Evolutionary conservation across 495 filamentous ascomycete species (phyloP), one percentile per base, ranked within the genome.

Genomic region (Bacidia gigantensis): DNA sequence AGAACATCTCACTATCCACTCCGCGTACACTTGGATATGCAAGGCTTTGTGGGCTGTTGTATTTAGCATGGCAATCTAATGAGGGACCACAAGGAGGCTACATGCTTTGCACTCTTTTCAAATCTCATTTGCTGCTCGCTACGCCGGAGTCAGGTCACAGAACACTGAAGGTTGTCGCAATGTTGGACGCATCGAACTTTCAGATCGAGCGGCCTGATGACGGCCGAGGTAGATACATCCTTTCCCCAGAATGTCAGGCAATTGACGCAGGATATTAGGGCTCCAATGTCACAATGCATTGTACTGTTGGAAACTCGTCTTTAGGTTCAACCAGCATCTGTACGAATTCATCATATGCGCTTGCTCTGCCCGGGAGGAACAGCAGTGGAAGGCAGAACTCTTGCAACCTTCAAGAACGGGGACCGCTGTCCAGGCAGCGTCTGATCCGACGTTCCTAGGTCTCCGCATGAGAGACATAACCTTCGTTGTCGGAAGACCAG

Each of bases 261-360:
- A 32, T 41, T 56, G 48, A 53, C 29, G 22, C 11, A 46, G 52
- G 45, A 14, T 26, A 14, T 45, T 56, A 94, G 89, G 89, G 1
- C 65, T 95, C 5, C 85, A 84, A 67, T 96, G 88, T 61, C 79
- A 90, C 60, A 86, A 81, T 18, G 87, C 85, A 20, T 79, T 82
- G 11, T 86, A 86, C 63, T 89, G 88, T 1, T 97, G 89, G 90
- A 98, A 96, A 64, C 62, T 96, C n/a, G 70, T 85, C 14, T 96
- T 97, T 58, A 83, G 89, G 58, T 74, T 78, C 40, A 73, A 83
- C 42, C 75, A 86, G 54, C 80, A 82, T 39, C 74, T 86, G 18
- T 92, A 83, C 62, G 92, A 97, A 67, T 61, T 95, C 26, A 80
- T 95, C 20, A 71, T 95, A 60, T 94, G 86, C 60, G 90, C 89